Conservation (phyloP, 371 early-diverging fungal genomes). For the Mortierella sp. region DNA sequence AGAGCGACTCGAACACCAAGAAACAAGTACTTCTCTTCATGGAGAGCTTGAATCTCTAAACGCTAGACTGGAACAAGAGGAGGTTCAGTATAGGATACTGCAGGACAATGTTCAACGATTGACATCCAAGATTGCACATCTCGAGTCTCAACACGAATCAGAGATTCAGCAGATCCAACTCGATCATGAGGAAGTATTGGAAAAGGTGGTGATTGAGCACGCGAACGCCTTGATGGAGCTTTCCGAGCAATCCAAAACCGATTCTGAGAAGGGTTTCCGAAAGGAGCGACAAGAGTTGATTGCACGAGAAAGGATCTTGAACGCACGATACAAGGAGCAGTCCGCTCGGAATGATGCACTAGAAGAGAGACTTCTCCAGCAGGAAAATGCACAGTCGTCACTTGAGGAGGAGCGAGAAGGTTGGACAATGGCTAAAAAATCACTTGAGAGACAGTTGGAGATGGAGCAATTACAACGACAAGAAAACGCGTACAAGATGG, state of each 20-base stretch:
- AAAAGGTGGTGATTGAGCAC: conserved; percentile 38
- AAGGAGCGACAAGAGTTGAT: conserved; percentile 12
- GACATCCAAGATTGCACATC: conserved; percentile 11
- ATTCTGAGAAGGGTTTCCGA: conserved; percentile 5
- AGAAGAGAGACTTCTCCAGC: conserved; percentile 16
- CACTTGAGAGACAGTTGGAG: conserved; percentile 42
- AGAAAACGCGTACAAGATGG: conserved; percentile 22
- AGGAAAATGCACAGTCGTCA: conserved; percentile 7
- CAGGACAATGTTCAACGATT: conserved; percentile 42
- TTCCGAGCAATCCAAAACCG: conserved; percentile 25
- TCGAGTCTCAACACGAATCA: conserved; percentile 19
- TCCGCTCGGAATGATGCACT: conserved; percentile 13
- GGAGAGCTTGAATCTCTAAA: conserved; percentile 19
- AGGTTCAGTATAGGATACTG: conserved; percentile 30
- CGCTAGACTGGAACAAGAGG: conserved; percentile 26
- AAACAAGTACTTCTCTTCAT: conserved; percentile 2
- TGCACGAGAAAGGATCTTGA: conserved; percentile 23
- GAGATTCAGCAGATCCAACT: conserved; percentile 30
- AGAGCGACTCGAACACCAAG: conserved; percentile 9
- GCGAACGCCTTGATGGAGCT: conserved; percentile 30
- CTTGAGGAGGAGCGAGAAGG: conserved; percentile 25
- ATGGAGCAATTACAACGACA: conserved; percentile 42
- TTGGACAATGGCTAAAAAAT: conserved; percentile 23
- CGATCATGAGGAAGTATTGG: conserved; percentile 41
- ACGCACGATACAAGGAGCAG: conserved; percentile 17